Percentiles rank a stretch among this genome's conserved stretches.
These are phyloP conservation scores for Leishmania lainsoni DNA, from an alignment of 208 protist species.

Conservation along the genomic window DNA sequence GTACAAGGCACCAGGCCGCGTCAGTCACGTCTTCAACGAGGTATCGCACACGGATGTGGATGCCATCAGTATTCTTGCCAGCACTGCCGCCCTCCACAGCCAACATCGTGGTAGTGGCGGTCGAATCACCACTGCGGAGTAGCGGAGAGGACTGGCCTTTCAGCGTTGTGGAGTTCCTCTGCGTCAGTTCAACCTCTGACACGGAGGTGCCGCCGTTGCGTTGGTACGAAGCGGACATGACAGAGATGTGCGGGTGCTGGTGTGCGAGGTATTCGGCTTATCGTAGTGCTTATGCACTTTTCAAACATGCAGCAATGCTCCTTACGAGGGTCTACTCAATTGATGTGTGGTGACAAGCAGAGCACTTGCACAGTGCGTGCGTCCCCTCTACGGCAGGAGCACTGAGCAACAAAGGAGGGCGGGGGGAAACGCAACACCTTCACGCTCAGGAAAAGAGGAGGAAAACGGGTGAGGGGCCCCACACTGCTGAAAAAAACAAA, in stretches of 20 bases:
- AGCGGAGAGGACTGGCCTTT: not conserved
- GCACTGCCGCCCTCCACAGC: not conserved
- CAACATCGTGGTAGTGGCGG: not conserved
- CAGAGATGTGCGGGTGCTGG: not conserved
- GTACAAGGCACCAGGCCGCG: constrained; percentile 5
- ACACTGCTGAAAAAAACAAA: not conserved
- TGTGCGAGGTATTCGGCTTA: not conserved
- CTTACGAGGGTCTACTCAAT: not conserved
- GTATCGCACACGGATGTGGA: constrained; percentile 27
- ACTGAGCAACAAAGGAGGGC: no score
- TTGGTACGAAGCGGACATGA: not conserved
- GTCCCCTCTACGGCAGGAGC: not conserved
- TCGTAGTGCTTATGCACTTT: not conserved
- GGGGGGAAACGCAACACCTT: no score
- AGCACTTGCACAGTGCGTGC: not conserved
- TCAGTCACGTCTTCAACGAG: constrained; percentile 21
- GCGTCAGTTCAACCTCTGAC: not conserved
- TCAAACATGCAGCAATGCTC: not conserved
- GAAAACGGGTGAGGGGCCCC: not conserved
- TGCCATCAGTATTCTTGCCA: not conserved
- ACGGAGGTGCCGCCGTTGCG: not conserved
- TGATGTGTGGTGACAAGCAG: not conserved
- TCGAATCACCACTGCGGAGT: not conserved
- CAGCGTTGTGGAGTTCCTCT: not conserved
- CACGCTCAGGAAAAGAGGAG: not conserved